phyloP scores from a whole-genome alignment of 192 early-diverging fungal genomes.

The Backusella morwellensis region DNA sequence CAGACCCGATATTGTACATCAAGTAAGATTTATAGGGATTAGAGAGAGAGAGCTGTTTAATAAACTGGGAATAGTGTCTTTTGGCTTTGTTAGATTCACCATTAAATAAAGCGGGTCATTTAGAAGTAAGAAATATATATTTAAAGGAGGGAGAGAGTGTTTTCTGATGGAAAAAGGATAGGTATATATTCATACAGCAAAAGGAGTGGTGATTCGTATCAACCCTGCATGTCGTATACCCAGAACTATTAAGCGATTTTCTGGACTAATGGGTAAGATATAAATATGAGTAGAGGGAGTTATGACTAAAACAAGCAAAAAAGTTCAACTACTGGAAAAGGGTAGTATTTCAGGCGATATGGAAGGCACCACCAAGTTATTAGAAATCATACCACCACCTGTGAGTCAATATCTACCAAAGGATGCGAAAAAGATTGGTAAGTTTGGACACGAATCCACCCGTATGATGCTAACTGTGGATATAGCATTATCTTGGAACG shows the following conservation, averaged over 20 bases:
- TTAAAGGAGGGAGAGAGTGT: neutral
- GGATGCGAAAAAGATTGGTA: slow-evolving; percentile 78
- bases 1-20: slow-evolving; percentile 97
- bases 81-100: slow-evolving; percentile 95
- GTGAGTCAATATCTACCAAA: slow-evolving; percentile 89
- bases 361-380: slow-evolving; percentile 68
- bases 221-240: slow-evolving; percentile 97
- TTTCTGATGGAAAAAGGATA: neutral
- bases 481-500: slow-evolving; percentile 82
- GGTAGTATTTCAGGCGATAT: slow-evolving; percentile 83
- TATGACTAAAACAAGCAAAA: neutral
- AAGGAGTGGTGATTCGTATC: slow-evolving; percentile 93
- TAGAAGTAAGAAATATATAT: slow-evolving; percentile 55
- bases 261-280: slow-evolving; percentile 86
- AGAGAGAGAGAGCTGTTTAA: too few relatives aligned
- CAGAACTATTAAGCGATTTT: slow-evolving; percentile 97
- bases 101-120: slow-evolving; percentile 93
- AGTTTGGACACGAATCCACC: neutral
- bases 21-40: slow-evolving; percentile 44
- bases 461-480: too few relatives aligned
- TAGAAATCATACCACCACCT: slow-evolving; percentile 95
- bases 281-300: neutral
- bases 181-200: slow-evolving; percentile 93
- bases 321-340: slow-evolving; percentile 94
- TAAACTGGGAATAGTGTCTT: slow-evolving; percentile 62